Conservation (phyloP, 805 yeast genomes). For the Tetrapisispora phaffii region DNA sequence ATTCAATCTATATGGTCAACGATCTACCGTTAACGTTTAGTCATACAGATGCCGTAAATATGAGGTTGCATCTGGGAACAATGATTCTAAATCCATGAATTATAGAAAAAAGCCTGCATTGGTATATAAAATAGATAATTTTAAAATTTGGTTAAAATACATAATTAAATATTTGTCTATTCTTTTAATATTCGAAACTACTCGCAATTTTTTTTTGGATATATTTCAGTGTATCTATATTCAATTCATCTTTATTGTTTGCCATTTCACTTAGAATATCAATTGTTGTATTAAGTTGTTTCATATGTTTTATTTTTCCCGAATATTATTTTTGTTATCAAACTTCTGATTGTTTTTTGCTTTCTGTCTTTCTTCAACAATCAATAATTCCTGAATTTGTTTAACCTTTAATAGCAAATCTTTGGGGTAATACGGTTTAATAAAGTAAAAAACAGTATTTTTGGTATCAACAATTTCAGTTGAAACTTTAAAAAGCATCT, state of each 20-base stretch:
- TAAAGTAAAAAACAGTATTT: slow-evolving; percentile 29
- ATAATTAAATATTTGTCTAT: too few species aligned
- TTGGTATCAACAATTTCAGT: slow-evolving; percentile 17
- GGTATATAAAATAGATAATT: background rate
- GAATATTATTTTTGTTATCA: background rate
- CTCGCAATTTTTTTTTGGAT: background rate
- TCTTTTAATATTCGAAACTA: background rate
- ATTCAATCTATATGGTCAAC: slow-evolving; percentile 51
- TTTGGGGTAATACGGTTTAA: slow-evolving; percentile 3
- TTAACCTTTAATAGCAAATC: background rate
- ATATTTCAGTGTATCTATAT: background rate
- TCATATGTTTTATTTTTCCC: background rate
- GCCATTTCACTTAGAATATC: background rate
- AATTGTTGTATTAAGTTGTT: background rate
- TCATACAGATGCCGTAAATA: slow-evolving; percentile 56
- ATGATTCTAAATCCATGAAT: slow-evolving; percentile 11
- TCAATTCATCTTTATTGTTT: background rate
- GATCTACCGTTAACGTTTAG: slow-evolving; percentile 42
- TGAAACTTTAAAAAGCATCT: slow-evolving; percentile 27
- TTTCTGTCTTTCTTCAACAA: background rate
- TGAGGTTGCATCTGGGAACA: slow-evolving; percentile 42
- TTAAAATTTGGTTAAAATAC: too few species aligned
- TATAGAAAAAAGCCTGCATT: background rate
- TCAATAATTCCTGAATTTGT: background rate
- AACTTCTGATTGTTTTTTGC: background rate